These are phyloP conservation scores for Saturnispora kantuleensis DNA, from an alignment of 805 yeast genomes.

Conservation along the genomic window DNA sequence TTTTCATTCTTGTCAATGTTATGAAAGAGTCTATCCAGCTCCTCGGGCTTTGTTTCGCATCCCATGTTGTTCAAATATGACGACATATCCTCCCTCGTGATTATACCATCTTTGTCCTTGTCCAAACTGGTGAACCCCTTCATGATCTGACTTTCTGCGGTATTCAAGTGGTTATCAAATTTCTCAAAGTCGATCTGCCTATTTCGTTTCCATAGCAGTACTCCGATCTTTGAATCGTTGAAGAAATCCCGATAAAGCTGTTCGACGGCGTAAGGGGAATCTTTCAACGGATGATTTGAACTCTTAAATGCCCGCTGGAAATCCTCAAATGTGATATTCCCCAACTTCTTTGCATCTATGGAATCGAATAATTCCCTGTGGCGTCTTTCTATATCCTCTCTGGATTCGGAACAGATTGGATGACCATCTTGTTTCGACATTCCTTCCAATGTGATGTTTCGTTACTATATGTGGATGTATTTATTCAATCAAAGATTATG, in stretches of 20 bases:
- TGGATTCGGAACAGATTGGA: constrained; percentile 11
- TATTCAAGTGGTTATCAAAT: constrained; percentile 52
- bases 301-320: constrained; percentile 36
- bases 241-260: constrained; percentile 45
- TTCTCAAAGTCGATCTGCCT: constrained; percentile 52
- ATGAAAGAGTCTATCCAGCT: constrained; percentile 46
- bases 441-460: too few relatives aligned
- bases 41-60: constrained; percentile 40
- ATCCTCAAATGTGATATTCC: constrained; percentile 39
- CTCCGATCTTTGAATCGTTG: constrained; percentile 8
- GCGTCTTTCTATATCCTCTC: constrained; percentile 22
- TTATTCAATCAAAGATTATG: too few relatives aligned
- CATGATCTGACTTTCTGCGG: constrained; percentile 63
- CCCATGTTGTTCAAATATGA: constrained; percentile 52
- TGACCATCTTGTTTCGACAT: too few relatives aligned
- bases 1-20: constrained; percentile 45
- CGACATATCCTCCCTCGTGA: constrained; percentile 56
- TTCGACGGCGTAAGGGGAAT: constrained; percentile 48
- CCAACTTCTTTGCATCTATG: constrained; percentile 37
- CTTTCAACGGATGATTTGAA: constrained; percentile 55
- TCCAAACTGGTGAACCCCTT: constrained; percentile 63
- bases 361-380: constrained; percentile 32
- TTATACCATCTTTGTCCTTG: constrained; percentile 60
- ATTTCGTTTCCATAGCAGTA: constrained; percentile 9
- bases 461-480: too few relatives aligned